Conservation (phyloP, 352 stramenopile genomes). For the Phytophthora ramorum region DNA sequence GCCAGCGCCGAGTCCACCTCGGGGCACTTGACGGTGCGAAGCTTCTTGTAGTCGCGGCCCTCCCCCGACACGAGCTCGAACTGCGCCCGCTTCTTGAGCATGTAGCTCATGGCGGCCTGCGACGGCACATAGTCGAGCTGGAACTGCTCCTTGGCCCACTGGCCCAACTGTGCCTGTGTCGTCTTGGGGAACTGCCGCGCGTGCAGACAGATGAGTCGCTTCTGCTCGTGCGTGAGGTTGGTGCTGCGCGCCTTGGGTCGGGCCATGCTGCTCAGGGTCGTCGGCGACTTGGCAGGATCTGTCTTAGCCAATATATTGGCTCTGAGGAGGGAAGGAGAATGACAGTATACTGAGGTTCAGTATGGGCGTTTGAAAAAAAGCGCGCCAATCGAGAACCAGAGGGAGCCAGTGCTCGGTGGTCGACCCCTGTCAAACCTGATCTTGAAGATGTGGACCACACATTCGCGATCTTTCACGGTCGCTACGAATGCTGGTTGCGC, state of each 20-base stretch:
- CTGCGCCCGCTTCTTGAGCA: conserved; percentile 74
- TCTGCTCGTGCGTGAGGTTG: conserved; percentile 88
- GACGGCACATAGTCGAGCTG: conserved; percentile 64
- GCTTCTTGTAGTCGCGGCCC: conserved; percentile 77
- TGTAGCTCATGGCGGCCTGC: conserved; percentile 85
- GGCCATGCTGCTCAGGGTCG: conserved; percentile 2
- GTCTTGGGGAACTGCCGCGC: conserved; percentile 72
- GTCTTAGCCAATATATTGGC: conserved; percentile 38
- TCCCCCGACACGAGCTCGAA: conserved; percentile 82
- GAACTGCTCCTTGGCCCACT: conserved; percentile 81
- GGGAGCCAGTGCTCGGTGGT: conserved; percentile 8
- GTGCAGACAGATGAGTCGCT: conserved; percentile 81
- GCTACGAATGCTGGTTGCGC: no score
- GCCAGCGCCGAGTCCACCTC: conserved; percentile 81
- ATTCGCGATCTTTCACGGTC: conserved; percentile 15
- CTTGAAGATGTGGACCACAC: conserved; percentile 13
- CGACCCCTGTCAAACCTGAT: conserved; percentile 11
- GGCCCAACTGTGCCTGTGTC: conserved; percentile 75
- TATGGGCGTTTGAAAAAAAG: conserved; percentile 2
- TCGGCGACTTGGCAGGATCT: conserved; percentile 40
- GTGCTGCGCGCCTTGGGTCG: conserved; percentile 56
- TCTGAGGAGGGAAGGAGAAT: conserved; percentile 1
- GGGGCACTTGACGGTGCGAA: conserved; percentile 79
- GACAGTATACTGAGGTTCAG: conserved; percentile 6
- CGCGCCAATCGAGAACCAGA: neutral